Base-by-base conservation (phyloP, 345 rosid species). In the Geranium brycei region DNA sequence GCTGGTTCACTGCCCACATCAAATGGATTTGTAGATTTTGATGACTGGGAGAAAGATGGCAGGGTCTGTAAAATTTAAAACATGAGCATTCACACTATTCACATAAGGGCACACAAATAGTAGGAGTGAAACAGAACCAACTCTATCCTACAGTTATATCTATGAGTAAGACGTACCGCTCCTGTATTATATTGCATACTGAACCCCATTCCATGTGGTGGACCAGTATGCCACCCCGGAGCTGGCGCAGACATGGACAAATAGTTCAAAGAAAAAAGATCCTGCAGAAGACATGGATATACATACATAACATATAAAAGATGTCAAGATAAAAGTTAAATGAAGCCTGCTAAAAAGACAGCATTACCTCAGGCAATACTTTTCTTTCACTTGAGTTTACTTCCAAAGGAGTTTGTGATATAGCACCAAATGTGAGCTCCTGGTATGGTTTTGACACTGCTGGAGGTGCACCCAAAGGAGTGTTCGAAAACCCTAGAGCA, bases 21-120 rank as follows among this genome's bases (percentile, higher is more conserved):
- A 83, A 93, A 93, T 63, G 99, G 99, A 80, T 93, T 93, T 66
- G 75, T 64, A 12, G 99, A 88, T 60, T 69, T 80, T 31, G 87
- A 69, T 67, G 71, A 73, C 69, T 73, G 88, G 31, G 78, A 74
- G 65, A 77, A 80, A 64, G 79, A 64, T 64, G 83, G 83, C 76
- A 79, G 71, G 7, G 85, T 76, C 95, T 86, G 89, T 63, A 69
- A 68, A 11, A 47, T 47, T 47, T 13, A 47, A 35, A 47, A 47
- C 53, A 47, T 47, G 53, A 47, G 53, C 3, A 8, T 47, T 47
- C 53, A 47, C 10, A 41, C 12, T 23, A 23, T 23, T 2, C 28
- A 23, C 28, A 23, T 23, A 23, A 6, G 53, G 53, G 53, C 14
- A 47, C 53, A 47, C 53, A 47, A 47, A 47, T 47, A 47, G 53